Percentiles rank a stretch among this genome's conserved stretches.
Evolutionary conservation across 1,284 basidiomycete species (phyloP).

Genomic region (Cystobasidiaceae sp.): DNA sequence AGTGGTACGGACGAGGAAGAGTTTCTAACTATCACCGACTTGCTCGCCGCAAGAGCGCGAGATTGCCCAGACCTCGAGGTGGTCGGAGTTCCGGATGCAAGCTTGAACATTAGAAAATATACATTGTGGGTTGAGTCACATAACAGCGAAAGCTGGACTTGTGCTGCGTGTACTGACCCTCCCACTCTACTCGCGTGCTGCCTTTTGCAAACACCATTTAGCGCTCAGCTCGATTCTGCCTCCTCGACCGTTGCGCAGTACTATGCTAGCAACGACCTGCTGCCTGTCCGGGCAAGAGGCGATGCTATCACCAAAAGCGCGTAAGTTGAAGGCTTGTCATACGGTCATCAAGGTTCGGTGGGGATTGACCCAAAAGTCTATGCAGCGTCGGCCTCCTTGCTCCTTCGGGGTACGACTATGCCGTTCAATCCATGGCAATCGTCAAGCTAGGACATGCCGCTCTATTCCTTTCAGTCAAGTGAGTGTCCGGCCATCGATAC

Average conservation of each 20-base stretch:
- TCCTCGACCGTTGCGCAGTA: not conserved
- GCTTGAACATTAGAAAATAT: not conserved
- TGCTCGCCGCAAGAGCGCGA: too few relatives aligned
- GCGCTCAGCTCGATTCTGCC: not conserved
- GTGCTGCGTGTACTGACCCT: too few relatives aligned
- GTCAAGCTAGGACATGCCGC: not conserved
- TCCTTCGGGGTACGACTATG: not conserved
- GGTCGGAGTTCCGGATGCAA: not conserved
- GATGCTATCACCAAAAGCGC: not conserved
- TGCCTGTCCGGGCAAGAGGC: not conserved
- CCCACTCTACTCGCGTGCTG: too few relatives aligned
- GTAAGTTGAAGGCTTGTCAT: too few relatives aligned
- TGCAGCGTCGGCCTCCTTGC: not conserved
- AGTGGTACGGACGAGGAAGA: too few relatives aligned
- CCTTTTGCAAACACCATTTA: too few relatives aligned
- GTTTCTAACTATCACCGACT: too few relatives aligned
- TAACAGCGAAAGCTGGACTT: too few relatives aligned
- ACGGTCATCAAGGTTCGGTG: too few relatives aligned
- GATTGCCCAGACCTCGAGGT: not conserved
- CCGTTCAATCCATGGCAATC: not conserved
- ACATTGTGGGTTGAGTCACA: not conserved
- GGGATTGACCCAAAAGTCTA: too few relatives aligned
- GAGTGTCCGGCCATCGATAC: not conserved
- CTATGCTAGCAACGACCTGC: not conserved
- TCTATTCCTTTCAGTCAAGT: not conserved